Conservation (phyloP, 305 asterid genomes). For the Solanum hybrid region DNA sequence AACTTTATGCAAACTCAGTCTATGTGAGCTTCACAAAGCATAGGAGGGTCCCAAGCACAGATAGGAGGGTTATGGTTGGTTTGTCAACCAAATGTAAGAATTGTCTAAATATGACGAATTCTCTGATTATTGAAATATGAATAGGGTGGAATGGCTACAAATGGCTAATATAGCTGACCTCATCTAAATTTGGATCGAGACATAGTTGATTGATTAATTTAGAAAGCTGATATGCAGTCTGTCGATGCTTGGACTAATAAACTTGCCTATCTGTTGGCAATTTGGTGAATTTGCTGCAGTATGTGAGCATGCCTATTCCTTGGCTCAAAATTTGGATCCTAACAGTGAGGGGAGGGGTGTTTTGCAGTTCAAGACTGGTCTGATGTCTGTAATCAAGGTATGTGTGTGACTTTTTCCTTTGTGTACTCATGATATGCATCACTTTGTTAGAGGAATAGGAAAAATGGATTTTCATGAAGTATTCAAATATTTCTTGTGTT, state of each 20-base stretch:
- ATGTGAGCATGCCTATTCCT: constrained; percentile 92
- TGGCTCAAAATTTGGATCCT: constrained; percentile 97
- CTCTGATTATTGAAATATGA: neutral
- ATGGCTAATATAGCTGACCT: neutral
- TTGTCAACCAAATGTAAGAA: neutral
- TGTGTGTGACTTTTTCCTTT: constrained; percentile 6
- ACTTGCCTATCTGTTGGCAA: neutral
- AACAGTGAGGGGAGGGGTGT: constrained; percentile 99
- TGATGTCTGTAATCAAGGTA: constrained; percentile 99
- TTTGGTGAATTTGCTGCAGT: constrained; percentile 41
- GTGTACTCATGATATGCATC: constrained; percentile 1
- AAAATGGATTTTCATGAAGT: neutral
- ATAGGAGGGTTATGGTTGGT: neutral
- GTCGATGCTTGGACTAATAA: neutral
- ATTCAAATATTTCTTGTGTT: neutral
- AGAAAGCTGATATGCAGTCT: neutral
- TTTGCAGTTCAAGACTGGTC: constrained; percentile 93
- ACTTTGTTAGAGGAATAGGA: neutral
- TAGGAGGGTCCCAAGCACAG: neutral
- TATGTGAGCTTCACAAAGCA: constrained; percentile 2
- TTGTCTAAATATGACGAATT: neutral
- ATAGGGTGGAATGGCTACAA: neutral
- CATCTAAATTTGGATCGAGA: neutral
- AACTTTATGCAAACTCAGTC: neutral
- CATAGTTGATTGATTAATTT: neutral